Base-by-base conservation (phyloP, 352 stramenopile species). In the Globisporangium middletonii region DNA sequence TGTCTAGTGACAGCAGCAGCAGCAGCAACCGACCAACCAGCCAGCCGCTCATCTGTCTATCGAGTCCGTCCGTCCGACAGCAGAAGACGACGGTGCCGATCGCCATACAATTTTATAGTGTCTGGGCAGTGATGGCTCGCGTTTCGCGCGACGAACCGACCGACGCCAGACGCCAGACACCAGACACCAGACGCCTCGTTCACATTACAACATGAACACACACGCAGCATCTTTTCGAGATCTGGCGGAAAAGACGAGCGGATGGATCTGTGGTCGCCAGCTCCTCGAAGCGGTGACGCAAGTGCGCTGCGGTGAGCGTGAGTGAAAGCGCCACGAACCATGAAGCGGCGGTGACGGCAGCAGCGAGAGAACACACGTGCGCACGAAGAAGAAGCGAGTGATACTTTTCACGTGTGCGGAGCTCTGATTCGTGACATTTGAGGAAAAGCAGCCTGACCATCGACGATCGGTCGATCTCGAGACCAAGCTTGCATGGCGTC, bases 311-410 rank as follows among this genome's bases (percentile, higher is more conserved):
- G 50, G 38, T 4, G 50, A 15, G 51, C 18, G 51, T 56, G 51
- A 56, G 51, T 56, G 51, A 56, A 56, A 37, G 43, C 45, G 48
- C 27, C 15, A 23, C 19, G 35, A 16, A 15, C 11, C 33, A 38
- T 12, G 41, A 46, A 19, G 41, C 41, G 41, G 4, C 41, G 37
- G 8, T 9, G 18, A 5, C 41, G 41, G 16, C 12, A 45, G 16
- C 12, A 45, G 12, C 12, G 41, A 18, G 18, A 46, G 41, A 46
- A 45, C 12, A 19, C 13, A 19, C 41, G 13, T 23, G 41, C 15
- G 41, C 18, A n/a, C 3, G 41, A 45, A 15, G 41, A 19, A 46
- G 33, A 46, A 19, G 41, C 13, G 4, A 19, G 15, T 9, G 41
- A 46, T 46, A 23, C 41, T 46, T 23, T 46, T 18, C 13, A 46